phyloP scores from a whole-genome alignment of 345 rosid genomes.

The Arabidopsis suecica region DNA sequence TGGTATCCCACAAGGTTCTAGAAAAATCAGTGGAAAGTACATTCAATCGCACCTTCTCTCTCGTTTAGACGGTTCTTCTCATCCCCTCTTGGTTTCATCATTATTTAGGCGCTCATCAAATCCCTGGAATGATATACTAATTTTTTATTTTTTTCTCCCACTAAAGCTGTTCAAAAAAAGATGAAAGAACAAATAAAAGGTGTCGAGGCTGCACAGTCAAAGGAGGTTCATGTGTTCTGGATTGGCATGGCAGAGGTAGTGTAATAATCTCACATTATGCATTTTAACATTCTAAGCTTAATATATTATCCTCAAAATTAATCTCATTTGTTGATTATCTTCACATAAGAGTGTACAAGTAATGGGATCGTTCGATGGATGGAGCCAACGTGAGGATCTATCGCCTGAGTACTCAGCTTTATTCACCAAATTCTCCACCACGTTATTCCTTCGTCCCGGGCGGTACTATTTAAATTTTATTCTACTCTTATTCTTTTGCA shows the following conservation, averaged over 20 bases:
- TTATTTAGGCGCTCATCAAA: neutral
- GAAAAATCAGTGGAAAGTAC: constrained; percentile 88
- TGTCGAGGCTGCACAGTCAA: constrained; percentile 68
- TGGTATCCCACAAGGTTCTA: constrained; percentile 70
- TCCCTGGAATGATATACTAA: neutral
- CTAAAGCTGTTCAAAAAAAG: constrained; percentile 63
- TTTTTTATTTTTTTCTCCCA: neutral
- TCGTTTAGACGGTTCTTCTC: constrained; percentile 68
- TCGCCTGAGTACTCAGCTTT: constrained; percentile 84
- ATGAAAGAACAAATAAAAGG: constrained; percentile 74
- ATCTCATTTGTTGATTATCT: neutral
- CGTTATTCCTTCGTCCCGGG: constrained; percentile 82
- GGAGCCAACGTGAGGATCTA: constrained; percentile 86
- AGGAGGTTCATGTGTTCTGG: constrained; percentile 77
- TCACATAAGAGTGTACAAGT: constrained; percentile 76
- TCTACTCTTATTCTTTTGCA: neutral
- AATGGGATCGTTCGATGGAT: constrained; percentile 89
- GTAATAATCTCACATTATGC: constrained; percentile 7
- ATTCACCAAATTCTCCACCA: constrained; percentile 67
- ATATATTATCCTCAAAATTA: neutral
- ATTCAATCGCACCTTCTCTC: constrained; percentile 80
- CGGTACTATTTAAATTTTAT: constrained; percentile 50
- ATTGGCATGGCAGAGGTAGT: constrained; percentile 90
- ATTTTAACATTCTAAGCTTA: neutral
- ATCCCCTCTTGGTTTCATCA: neutral